These are phyloP conservation scores for Dacryopinax primogenitus DNA, from an alignment of 768 basidiomycete genomes.

Conservation along the genomic window DNA sequence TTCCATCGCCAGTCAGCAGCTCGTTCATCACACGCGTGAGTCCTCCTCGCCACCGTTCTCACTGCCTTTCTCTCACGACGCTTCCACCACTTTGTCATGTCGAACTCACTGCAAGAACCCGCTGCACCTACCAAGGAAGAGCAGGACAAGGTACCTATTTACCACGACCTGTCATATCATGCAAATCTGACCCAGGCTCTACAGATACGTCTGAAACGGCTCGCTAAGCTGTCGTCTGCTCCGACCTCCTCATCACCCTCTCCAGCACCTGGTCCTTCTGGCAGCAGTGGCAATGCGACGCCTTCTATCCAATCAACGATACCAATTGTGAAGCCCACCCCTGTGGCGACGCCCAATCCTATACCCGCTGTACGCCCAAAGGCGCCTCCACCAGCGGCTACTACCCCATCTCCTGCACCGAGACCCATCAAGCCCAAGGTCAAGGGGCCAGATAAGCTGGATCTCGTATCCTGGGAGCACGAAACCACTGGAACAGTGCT, in stretches of 20 bases:
- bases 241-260: constrained; percentile 32
- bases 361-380: constrained; percentile 27
- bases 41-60: neutral
- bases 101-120: constrained; percentile 15
- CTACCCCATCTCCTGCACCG: constrained; percentile 24
- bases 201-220: constrained; percentile 86
- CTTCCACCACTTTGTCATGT: constrained; percentile 4
- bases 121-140: neutral
- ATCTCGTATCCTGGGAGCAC: constrained; percentile 58
- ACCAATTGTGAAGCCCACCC: constrained; percentile 13
- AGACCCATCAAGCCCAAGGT: constrained; percentile 41
- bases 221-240: constrained; percentile 54
- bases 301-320: constrained; percentile 13
- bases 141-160: neutral
- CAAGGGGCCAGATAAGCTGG: constrained; percentile 32
- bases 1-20: too few relatives aligned
- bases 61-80: neutral
- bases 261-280: constrained; percentile 21
- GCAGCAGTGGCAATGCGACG: neutral
- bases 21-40: neutral
- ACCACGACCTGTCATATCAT: neutral
- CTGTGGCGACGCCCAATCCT: constrained; percentile 24
- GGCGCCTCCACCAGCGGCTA: constrained; percentile 28
- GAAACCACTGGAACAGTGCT: constrained; percentile 54
- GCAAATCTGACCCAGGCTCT: neutral